Base-by-base conservation (phyloP, 2,329 filamentous ascomycete species). In the Ophiostoma pallidulum region DNA sequence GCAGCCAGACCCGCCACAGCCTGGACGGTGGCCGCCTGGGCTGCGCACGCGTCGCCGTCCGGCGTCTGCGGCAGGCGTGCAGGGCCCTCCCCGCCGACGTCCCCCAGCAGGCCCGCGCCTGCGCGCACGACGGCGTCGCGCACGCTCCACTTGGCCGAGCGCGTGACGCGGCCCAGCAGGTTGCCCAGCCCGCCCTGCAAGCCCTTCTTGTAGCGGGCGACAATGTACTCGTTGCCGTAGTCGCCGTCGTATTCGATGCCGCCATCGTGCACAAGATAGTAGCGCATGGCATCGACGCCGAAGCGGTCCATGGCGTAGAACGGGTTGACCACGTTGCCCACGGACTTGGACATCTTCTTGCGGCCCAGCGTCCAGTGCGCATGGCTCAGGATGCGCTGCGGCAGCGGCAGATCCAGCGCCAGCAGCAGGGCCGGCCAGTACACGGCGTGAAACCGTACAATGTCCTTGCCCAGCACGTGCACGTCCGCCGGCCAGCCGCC, bases 351-450 rank as follows among this genome's bases (percentile, higher is more conserved):
- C 90, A 98, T 98, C 65, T 98, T 98, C 57, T 82, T 78, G 45
- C 80, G 80, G 48, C 86, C 86, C 67, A 98, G 82, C 13, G 89
- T 94, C 92, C 94, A 98, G 63, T 98, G 92, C 2, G 84, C 89
- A 62, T 98, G 92, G 45, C 87, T 87, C 3, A 98, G 71, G 28
- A 98, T 77, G 53, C 81, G 80, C 59, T 81, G 83, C 1, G 92
- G 88, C 1, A 86, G 70, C 1, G 87, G 84, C 4, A 97, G 72
- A 44, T 82, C 81, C 13, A 96, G 71, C 2, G 92, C 91, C 75
- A 98, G 84, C 14, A 98, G 79, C 57, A 98, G 84, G 4, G 92
- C 92, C 0, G 92, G 92, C 92, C 94, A 98, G 71, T 98, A 98
- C 41, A 98, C 82, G 64, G 87, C 91, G 63, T 98, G 94, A 65